Evolutionary conservation across 1,139 yeast species (phyloP), one percentile per base, ranked within the genome.

Genomic region (Sugiyamaella japonica): DNA sequence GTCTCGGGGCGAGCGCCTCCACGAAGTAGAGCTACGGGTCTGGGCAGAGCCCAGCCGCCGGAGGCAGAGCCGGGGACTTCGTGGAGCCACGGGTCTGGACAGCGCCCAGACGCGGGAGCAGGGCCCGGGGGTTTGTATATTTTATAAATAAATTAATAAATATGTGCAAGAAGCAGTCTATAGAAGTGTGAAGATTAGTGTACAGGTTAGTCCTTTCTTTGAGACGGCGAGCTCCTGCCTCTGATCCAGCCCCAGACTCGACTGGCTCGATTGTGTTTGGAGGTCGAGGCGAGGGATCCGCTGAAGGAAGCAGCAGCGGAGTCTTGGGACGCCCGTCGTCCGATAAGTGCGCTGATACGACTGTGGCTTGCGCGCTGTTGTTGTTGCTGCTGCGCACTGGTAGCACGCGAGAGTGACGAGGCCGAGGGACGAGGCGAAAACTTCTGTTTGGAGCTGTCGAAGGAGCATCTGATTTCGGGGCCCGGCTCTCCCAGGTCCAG

Each of bases 401-500:
- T 23, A 13, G 31, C 50, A 25, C 32, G 47, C n/a, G 42, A 17
- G 10, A 47, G 16, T 3, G 56, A 32, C 16, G 57, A 28, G 15
- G 39, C 12, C 8, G 48, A 34, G 2, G 37, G 48, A 12, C 16
- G 48, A 9, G 39, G 38, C 5, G 48, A 15, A 32, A 34, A 17
- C 15, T 23, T 12, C 16, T 44, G 48, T 17, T 48, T 46, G 25
- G 20, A 3, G 15, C 53, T 50, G 44, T 59, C 61, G 15, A 56
- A 36, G 3, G 62, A 56, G 34, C 54, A 55, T 34, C 65, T 63
- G 28, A 62, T 61, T 53, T 63, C 66, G 12, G 69, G 69, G 8
- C 69, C 69, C 1, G 69, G 69, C 52, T 66, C 68, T 9, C 68
- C 69, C n/a, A 66, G 54, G n/a, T 56, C 58, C 37, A 56, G 57